Evolutionary conservation across 371 early-diverging fungal genomes (phyloP), one percentile per base, ranked within the genome.

Genomic region (Mortierella sp.): DNA sequence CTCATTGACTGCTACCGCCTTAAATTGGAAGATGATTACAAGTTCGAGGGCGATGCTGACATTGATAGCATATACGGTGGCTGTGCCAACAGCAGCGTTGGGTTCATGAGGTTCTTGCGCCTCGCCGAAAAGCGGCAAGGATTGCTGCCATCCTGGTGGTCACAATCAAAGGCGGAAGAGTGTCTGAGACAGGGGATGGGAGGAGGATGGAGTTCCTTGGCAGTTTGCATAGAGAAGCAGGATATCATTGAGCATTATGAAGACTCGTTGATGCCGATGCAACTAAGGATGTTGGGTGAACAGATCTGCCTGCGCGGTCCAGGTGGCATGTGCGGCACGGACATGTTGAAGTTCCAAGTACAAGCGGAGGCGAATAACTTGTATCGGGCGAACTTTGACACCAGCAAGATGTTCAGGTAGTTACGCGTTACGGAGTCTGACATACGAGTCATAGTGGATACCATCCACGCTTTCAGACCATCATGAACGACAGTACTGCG

Each of bases 71-170:
- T 64, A 19, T 64, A 56, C 28, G 51, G 37, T 3, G 50, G 43
- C 14, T 15, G 23, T 19, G 37, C 19, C 9, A 21, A 58, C 28
- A 28, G 52, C 27, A 24, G 31, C 19, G 46, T 27, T 3, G 59
- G 43, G 5, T 50, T 65, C 53, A 51, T 31, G 31, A 44, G 51
- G 17, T 65, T 58, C 39, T 37, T 65, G 66, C 28, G 21, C n/a
- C 23, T 26, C 19, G 50, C 39, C 14, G 41, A 58, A 24, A 11
- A 23, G 6, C 23, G 31, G 19, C 9, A 12, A 9, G 52, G 32
- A 2, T 21, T 65, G 21, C 27, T 65, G 19, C 66, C 58, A 3
- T n/a, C 47, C 5, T 65, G 66, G 58, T 65, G 66, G 66, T 58
- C 59, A 9, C 26, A 28, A 27, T 51, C 51, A 15, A 59, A 50